Base-by-base conservation (phyloP, 2,329 filamentous ascomycete genomes). In the Colletotrichum sp. region DNA sequence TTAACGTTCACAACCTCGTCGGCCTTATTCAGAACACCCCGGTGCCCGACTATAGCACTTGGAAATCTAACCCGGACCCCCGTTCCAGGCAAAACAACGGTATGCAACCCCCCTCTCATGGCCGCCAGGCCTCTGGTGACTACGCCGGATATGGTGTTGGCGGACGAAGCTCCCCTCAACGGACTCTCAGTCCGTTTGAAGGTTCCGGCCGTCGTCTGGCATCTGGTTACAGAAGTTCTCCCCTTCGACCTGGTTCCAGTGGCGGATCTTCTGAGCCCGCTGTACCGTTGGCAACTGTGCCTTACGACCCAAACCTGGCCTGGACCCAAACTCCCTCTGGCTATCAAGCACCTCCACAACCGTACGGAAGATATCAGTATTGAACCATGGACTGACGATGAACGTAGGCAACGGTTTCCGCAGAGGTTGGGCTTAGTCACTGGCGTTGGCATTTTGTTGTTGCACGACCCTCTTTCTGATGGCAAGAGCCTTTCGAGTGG, bases 1-100 rank as follows among this genome's bases (percentile, higher is more conserved):
- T 98, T 79, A 94, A 91, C 77, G 87, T 95, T 0, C 87, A 92
- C 38, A 92, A 90, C 74, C 88, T 98, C 85, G 93, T 97, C 8
- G 90, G 91, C 36, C 87, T 98, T 55, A 87, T 99, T 26, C 90
- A 92, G 36, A 89, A 92, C 70, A 91, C 93, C 8, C 87, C 91
- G 28, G 88, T 97, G 12, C 94, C 94, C 0, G 90, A 91, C 76
- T 90, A 89, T 77, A 84, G 84, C 36, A 85, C 88, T 10, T 92
- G 91, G 88, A 92, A 91, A 80, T 81, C 85, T 38, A 79, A 78
- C 64, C 81, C 82, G 71, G 83, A 83, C 13, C 79, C 79, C 18
- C 71, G 74, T 7, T 68, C 78, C 75, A 64, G 82, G 72, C 38
- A 83, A 82, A 62, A 83, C 80, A 12, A 77, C 58, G 84, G 83